phyloP scores from a whole-genome alignment of 805 yeast genomes.

The Cyberlindnera mycetangii region DNA sequence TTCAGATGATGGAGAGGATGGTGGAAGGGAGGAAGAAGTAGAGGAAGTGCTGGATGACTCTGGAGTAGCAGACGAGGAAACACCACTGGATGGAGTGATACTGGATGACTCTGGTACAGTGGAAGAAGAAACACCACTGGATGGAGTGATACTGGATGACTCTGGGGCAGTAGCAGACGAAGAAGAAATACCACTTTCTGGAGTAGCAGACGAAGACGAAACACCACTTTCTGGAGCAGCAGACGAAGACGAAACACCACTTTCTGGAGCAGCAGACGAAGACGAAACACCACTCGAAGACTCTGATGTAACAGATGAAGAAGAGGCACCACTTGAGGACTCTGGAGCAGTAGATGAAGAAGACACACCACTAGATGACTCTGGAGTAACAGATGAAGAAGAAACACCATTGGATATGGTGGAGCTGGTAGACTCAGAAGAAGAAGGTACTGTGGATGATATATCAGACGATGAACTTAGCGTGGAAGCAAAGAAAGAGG shows the following conservation, averaged over 20 bases:
- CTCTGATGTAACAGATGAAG: not conserved
- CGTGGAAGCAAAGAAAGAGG: too few relatives aligned
- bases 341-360: constrained; percentile 7
- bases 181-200: too few relatives aligned
- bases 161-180: constrained; percentile 10
- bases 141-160: too few relatives aligned
- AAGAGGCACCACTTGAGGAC: too few relatives aligned
- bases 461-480: too few relatives aligned
- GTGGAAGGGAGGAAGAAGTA: constrained; percentile 7
- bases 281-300: not conserved
- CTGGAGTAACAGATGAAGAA: not conserved
- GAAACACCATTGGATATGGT: constrained; percentile 1
- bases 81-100: not conserved
- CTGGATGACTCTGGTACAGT: too few relatives aligned
- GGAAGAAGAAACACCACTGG: too few relatives aligned
- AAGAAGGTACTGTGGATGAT: too few relatives aligned
- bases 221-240: not conserved
- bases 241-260: not conserved
- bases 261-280: not conserved
- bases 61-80: not conserved
- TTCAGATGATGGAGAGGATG: constrained; percentile 6
- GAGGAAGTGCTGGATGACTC: not conserved
- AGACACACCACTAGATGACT: not conserved
- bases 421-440: not conserved
- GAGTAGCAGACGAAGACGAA: not conserved